Percentiles rank a stretch among this genome's conserved stretches.
These are phyloP conservation scores for Fraxinus cuspidata DNA, from an alignment of 257 asterid species.

Conservation along the genomic window DNA sequence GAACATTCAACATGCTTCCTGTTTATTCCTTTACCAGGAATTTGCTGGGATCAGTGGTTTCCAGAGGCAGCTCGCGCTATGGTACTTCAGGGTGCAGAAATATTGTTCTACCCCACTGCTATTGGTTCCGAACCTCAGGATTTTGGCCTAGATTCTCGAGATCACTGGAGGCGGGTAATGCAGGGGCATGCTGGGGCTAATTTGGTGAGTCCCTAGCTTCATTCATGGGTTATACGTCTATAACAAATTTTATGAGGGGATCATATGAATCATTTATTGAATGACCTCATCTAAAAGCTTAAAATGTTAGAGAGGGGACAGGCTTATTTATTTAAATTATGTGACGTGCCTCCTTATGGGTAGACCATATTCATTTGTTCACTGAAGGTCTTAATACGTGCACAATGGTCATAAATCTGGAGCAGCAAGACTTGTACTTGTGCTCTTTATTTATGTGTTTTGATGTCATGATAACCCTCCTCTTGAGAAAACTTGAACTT, in stretches of 20 bases:
- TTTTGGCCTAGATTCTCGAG: slow-evolving; percentile 84
- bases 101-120: slow-evolving; percentile 93
- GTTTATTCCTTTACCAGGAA: slow-evolving; percentile 47
- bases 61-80: slow-evolving; percentile 98
- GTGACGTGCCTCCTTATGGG: neutral
- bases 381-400: no score
- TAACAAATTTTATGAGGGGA: slow-evolving; percentile 1
- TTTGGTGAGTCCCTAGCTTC: slow-evolving; percentile 53
- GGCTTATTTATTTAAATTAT: neutral
- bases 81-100: slow-evolving; percentile 97
- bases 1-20: neutral
- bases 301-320: neutral
- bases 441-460: neutral
- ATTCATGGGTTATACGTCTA: slow-evolving; percentile 12
- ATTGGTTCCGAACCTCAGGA: slow-evolving; percentile 99
- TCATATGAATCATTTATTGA: neutral
- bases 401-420: neutral
- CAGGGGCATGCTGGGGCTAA: slow-evolving; percentile 99
- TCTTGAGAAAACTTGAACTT: neutral
- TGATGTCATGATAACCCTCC: neutral
- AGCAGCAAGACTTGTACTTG: neutral
- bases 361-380: neutral
- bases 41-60: slow-evolving; percentile 99
- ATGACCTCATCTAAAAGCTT: neutral
- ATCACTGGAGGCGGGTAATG: slow-evolving; percentile 98